Evolutionary conservation across 23 red algal genomes (phyloP).

Genomic region (Agarophyton chilense): DNA sequence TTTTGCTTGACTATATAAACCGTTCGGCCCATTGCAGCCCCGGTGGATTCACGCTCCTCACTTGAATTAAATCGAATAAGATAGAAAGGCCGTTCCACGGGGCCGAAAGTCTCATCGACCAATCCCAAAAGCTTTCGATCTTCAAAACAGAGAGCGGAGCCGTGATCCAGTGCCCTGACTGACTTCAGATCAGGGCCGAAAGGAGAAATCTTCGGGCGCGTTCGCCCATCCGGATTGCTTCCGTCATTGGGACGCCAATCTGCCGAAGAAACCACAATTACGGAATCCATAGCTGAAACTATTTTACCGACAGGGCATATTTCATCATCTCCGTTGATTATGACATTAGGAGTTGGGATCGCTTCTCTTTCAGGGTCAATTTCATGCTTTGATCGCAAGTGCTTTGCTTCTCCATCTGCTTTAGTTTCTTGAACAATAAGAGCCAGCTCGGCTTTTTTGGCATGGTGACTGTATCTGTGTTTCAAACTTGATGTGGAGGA

Average conservation of each 20-base stretch:
- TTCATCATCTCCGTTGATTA: neutral
- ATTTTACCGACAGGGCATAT: constrained; percentile 7
- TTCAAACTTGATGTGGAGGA: neutral
- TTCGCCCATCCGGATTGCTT: neutral
- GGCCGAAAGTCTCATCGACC: constrained; percentile 61
- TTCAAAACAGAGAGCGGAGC: constrained; percentile 15
- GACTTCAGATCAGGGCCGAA: neutral
- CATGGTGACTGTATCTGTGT: no score
- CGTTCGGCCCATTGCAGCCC: neutral
- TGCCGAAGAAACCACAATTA: constrained; percentile 1
- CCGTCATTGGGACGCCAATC: neutral
- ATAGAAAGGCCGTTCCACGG: constrained; percentile 44
- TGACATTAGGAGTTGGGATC: neutral
- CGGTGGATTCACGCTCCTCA: constrained; percentile 19
- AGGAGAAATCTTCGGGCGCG: neutral
- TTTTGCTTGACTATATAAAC: constrained; percentile 15
- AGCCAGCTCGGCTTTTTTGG: neutral
- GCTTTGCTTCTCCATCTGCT: neutral
- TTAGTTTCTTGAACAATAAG: constrained; percentile 9
- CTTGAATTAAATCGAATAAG: constrained; percentile 27
- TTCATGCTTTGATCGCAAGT: constrained; percentile 31
- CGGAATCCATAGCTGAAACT: neutral
- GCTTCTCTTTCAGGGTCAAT: neutral
- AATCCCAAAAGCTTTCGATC: constrained; percentile 23
- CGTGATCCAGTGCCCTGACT: constrained; percentile 26